Percentiles rank a stretch among this genome's conserved stretches.
These are phyloP conservation scores for Paramecium bursaria DNA, from an alignment of 73 alveolate species.

Conservation along the genomic window DNA sequence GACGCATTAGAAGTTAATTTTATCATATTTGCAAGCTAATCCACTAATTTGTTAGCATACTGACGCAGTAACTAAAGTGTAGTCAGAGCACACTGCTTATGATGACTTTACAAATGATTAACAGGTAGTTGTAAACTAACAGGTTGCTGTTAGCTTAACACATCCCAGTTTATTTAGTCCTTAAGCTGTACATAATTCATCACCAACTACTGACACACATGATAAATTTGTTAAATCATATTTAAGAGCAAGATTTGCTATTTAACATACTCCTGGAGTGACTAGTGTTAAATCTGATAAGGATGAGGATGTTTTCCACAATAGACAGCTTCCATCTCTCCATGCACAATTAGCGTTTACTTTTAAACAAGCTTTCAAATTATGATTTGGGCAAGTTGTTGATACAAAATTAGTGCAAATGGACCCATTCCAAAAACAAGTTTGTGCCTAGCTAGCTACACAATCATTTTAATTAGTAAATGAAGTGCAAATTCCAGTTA, in stretches of 20 bases:
- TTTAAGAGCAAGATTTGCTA: not conserved
- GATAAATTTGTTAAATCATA: not conserved
- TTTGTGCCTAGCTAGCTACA: not conserved
- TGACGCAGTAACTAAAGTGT: not conserved
- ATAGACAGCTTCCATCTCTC: slow-evolving; percentile 20
- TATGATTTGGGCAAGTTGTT: not conserved
- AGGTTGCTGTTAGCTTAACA: not conserved
- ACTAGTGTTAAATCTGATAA: not conserved
- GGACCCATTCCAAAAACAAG: not conserved
- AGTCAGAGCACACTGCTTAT: not conserved
- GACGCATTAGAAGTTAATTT: not conserved
- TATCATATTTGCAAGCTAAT: slow-evolving; percentile 32
- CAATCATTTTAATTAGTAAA: slow-evolving; percentile 1
- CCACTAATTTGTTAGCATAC: not conserved
- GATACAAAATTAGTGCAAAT: not conserved
- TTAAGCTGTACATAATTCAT: not conserved
- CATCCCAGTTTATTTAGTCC: slow-evolving; percentile 35
- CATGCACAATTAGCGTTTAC: not conserved
- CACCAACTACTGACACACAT: slow-evolving; percentile 1
- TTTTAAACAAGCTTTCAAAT: not conserved
- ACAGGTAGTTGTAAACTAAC: not conserved
- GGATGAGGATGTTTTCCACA: not conserved
- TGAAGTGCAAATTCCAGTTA: not conserved
- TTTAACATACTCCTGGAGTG: slow-evolving; percentile 7
- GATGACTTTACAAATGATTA: not conserved